These are phyloP conservation scores for Cephaloascus albidus DNA, from an alignment of 805 yeast species.

Conservation along the genomic window DNA sequence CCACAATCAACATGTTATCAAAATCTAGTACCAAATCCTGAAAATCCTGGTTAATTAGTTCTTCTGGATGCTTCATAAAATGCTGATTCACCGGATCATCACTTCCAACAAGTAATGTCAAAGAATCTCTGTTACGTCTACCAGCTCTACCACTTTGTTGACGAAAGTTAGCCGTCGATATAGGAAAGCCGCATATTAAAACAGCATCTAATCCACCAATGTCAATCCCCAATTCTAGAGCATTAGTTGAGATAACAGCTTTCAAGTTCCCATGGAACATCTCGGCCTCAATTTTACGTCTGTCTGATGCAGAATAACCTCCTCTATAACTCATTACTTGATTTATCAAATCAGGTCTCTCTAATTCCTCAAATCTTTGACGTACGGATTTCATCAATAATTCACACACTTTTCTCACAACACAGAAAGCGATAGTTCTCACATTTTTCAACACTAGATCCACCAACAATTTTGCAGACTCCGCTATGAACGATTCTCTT, in stretches of 20 bases:
- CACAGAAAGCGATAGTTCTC: slow-evolving; percentile 85
- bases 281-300: slow-evolving; percentile 79
- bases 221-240: slow-evolving; percentile 92
- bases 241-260: slow-evolving; percentile 92
- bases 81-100: slow-evolving; percentile 81
- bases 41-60: slow-evolving; percentile 41
- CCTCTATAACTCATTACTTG: slow-evolving; percentile 91
- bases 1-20: slow-evolving; percentile 53
- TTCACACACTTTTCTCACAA: slow-evolving; percentile 80
- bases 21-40: slow-evolving; percentile 55
- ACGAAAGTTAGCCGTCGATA: slow-evolving; percentile 75
- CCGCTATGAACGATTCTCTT: slow-evolving; percentile 62
- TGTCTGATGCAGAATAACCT: slow-evolving; percentile 80
- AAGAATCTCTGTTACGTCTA: slow-evolving; percentile 72
- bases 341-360: slow-evolving; percentile 34
- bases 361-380: slow-evolving; percentile 33
- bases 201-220: slow-evolving; percentile 91
- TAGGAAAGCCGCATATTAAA: slow-evolving; percentile 86
- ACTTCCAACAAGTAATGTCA: slow-evolving; percentile 79
- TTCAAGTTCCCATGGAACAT: slow-evolving; percentile 83
- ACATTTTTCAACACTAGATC: slow-evolving; percentile 55
- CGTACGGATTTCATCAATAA: slow-evolving; percentile 77
- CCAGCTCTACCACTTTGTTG: slow-evolving; percentile 99
- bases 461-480: slow-evolving; percentile 67
- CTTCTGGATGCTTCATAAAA: slow-evolving; percentile 62